Conservation (phyloP, 164 flowering plant genomes). For the Nelumbo lutea region DNA sequence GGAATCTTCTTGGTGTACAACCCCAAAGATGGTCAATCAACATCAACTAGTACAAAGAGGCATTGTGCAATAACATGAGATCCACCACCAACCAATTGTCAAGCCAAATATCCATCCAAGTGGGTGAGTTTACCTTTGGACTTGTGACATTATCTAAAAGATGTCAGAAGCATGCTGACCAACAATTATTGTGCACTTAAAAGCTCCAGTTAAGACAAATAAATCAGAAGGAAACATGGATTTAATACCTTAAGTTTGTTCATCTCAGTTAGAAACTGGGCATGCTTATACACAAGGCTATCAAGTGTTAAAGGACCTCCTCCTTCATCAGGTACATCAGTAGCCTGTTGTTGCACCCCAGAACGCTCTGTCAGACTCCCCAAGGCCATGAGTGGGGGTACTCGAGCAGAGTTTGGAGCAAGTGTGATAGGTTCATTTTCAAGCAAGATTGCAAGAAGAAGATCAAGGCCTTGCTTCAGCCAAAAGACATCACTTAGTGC, state of each 20-base stretch:
- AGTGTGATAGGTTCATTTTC: constrained; percentile 85
- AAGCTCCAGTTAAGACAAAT: not conserved
- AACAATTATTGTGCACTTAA: not conserved
- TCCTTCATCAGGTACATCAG: constrained; percentile 57
- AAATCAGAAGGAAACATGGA: constrained; percentile 4
- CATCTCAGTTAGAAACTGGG: constrained; percentile 71
- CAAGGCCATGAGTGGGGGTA: constrained; percentile 54
- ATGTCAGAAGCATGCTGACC: not conserved
- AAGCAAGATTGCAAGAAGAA: constrained; percentile 80
- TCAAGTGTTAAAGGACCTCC: constrained; percentile 74
- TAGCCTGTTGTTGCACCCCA: constrained; percentile 43
- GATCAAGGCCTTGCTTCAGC: constrained; percentile 99
- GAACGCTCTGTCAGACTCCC: constrained; percentile 51
- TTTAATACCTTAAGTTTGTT: constrained; percentile 78
- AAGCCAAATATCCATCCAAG: too few relatives aligned
- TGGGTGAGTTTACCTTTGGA: too few relatives aligned
- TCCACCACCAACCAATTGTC: not conserved
- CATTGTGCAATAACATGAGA: not conserved
- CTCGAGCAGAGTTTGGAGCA: constrained; percentile 90
- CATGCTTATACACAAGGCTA: constrained; percentile 64
- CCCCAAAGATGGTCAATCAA: constrained; percentile 1
- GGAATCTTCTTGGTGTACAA: not conserved
- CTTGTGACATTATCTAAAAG: too few relatives aligned
- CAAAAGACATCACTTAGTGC: constrained; percentile 96
- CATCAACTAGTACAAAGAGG: not conserved